Base-by-base conservation (phyloP, 805 yeast species). In the Yarrowia keelungensis region DNA sequence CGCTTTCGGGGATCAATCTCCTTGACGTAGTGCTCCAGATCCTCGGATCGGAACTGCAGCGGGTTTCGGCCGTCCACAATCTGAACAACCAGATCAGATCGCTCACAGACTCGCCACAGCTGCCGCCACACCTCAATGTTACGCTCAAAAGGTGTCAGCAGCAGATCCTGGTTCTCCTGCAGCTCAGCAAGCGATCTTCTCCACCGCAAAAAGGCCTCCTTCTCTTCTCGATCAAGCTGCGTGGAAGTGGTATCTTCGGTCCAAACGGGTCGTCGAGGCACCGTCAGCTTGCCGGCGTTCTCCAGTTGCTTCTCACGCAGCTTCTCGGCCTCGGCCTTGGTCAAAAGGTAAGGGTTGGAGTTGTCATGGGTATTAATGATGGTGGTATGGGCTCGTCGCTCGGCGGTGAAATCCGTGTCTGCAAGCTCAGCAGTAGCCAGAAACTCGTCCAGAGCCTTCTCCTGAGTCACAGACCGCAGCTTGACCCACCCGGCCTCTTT, bases 1-100 rank as follows among this genome's bases (percentile, higher is more conserved):
- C 84, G 85, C 79, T 95, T 95, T 62, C 86, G 79, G n/a, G 87
- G 86, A 72, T 89, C 88, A 54, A 91, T 76, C 72, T 91, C 97
- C 68, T 84, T 81, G 22, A 92, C 98, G 75, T 95, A 95, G 32
- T 79, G 83, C 72, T 91, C 98, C 75, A 91, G 83, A 80, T 95
- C 98, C 35, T 85, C 85, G 1, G 97, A 92, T 76, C 98, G 85
- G 81, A 92, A 95, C 70, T 92, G 82, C 69, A 93, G 80, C 5
- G 99, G 99, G 76, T 91, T 92, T 79, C 99, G 85, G 12, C 98
- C 98, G 81, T 95, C 99, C 38, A 95, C 98, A 81, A 95, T 95
- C 78, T 95, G 99, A 7, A 95, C 98, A 47, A 95, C 87, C 74
- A 95, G 83, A 78, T 94, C 97, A 32, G 95, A 91, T 76, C 98